Percentiles rank a stretch among this genome's conserved stretches.
Conservation (phyloP, 345 rosid species). For the Draba incana region DNA sequence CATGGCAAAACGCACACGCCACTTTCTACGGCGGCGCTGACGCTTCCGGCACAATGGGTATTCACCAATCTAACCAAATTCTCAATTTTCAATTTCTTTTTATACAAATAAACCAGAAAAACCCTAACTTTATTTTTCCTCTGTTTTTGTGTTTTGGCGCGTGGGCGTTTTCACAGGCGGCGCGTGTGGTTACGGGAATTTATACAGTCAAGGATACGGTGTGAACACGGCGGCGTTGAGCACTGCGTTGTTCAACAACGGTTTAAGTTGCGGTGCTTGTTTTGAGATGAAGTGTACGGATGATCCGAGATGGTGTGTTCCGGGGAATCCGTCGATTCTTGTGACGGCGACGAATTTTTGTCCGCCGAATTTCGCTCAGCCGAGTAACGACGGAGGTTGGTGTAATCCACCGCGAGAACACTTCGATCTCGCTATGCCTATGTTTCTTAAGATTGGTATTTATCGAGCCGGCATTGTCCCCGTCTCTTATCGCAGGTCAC, state of each 20-base stretch:
- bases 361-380: slow-evolving; percentile 86
- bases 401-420: slow-evolving; percentile 99
- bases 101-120: background rate
- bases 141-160: background rate
- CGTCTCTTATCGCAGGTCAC: slow-evolving; percentile 71
- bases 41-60: slow-evolving; percentile 96
- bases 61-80: background rate
- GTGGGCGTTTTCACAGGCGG: slow-evolving; percentile 56
- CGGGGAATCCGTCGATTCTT: slow-evolving; percentile 76
- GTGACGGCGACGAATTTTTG: slow-evolving; percentile 94
- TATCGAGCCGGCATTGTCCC: slow-evolving; percentile 99
- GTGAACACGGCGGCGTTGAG: slow-evolving; percentile 95
- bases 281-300: slow-evolving; percentile 79
- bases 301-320: slow-evolving; percentile 84
- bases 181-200: slow-evolving; percentile 95
- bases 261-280: slow-evolving; percentile 91
- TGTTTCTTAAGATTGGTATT: slow-evolving; percentile 93
- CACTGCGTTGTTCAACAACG: slow-evolving; percentile 91
- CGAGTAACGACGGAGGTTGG: slow-evolving; percentile 97
- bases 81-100: background rate
- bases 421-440: slow-evolving; percentile 97
- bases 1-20: slow-evolving; percentile 82
- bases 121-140: background rate
- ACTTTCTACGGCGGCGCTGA: slow-evolving; percentile 88
- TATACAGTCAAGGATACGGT: slow-evolving; percentile 96